These are phyloP conservation scores for Russula lepida DNA, from an alignment of 768 basidiomycete species.

Conservation along the genomic window DNA sequence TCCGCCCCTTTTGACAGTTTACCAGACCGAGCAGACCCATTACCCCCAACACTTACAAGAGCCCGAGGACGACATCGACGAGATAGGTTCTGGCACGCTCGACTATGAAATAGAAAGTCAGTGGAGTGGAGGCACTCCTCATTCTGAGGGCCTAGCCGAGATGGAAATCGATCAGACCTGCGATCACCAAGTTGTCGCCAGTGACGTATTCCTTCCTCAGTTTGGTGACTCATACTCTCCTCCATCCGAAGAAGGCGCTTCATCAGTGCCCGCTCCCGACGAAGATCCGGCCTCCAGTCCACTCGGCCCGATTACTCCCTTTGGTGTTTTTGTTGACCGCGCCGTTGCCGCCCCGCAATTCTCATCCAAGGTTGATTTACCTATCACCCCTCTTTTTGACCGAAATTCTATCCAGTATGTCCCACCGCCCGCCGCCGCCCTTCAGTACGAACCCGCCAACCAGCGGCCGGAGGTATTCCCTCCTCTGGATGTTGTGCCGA, in stretches of 20 bases:
- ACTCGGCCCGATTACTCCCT: constrained; percentile 66
- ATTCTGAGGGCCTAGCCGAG: constrained; percentile 23
- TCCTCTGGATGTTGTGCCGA: constrained; percentile 35
- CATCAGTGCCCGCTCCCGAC: constrained; percentile 43
- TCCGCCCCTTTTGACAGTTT: constrained; percentile 53
- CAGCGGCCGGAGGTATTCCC: constrained; percentile 30
- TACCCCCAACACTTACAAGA: constrained; percentile 12
- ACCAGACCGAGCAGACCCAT: constrained; percentile 8
- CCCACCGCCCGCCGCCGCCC: constrained; percentile 19
- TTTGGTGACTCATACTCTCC: constrained; percentile 49
- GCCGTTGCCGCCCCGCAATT: constrained; percentile 41
- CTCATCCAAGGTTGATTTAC: constrained; percentile 1
- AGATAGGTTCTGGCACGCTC: constrained; percentile 36
- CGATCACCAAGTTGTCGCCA: background rate
- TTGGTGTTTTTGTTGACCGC: constrained; percentile 67
- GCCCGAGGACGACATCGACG: constrained; percentile 33
- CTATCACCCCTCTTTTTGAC: constrained; percentile 9
- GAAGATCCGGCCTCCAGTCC: constrained; percentile 59
- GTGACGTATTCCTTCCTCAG: constrained; percentile 8
- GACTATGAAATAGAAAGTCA: constrained; percentile 34
- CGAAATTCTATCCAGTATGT: constrained; percentile 23
- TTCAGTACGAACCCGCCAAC: constrained; percentile 22
- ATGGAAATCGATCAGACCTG: constrained; percentile 29
- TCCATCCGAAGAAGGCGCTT: constrained; percentile 51
- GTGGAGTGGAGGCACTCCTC: constrained; percentile 31